A percentile compares a stretch with the other conserved stretches of the same genome.
Evolutionary conservation across 495 filamentous ascomycete species (phyloP).

Genomic region (Neurospora terricola): DNA sequence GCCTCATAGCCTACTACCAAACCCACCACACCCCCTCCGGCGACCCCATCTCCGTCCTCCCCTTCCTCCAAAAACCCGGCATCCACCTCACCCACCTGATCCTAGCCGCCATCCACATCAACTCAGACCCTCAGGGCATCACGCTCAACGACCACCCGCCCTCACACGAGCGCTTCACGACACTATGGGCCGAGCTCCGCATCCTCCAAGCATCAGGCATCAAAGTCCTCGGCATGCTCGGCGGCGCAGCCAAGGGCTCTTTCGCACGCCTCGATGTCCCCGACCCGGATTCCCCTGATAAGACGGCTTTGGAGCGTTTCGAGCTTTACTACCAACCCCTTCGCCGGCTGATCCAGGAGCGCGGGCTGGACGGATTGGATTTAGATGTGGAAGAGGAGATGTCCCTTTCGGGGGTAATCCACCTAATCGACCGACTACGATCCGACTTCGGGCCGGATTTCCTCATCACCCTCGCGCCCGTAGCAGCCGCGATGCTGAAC

Average conservation of each 20-base stretch:
- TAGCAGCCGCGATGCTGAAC: conserved; percentile 57
- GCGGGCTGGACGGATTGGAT: conserved; percentile 63
- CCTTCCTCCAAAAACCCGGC: conserved; percentile 49
- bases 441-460: conserved; percentile 66
- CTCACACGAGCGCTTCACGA: conserved; percentile 42
- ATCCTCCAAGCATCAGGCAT: conserved; percentile 55
- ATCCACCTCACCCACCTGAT: conserved; percentile 61
- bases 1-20: conserved; percentile 20
- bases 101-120: conserved; percentile 72
- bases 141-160: conserved; percentile 70
- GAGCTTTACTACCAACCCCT: conserved; percentile 60
- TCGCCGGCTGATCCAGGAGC: conserved; percentile 45
- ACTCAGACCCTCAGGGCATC: conserved; percentile 49
- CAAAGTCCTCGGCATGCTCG: conserved; percentile 72
- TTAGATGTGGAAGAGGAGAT: conserved; percentile 78
- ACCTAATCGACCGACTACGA: conserved; percentile 70
- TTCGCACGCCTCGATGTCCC: conserved; percentile 54
- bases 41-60: conserved; percentile 57
- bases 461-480: conserved; percentile 69
- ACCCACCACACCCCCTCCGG: conserved; percentile 45
- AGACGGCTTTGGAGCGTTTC: conserved; percentile 32
- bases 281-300: conserved; percentile 6
- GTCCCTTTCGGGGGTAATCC: conserved; percentile 58
- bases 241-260: conserved; percentile 64
- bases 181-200: conserved; percentile 63